Conservation (phyloP, 1,284 basidiomycete genomes). For the Ganoderma meredithae region DNA sequence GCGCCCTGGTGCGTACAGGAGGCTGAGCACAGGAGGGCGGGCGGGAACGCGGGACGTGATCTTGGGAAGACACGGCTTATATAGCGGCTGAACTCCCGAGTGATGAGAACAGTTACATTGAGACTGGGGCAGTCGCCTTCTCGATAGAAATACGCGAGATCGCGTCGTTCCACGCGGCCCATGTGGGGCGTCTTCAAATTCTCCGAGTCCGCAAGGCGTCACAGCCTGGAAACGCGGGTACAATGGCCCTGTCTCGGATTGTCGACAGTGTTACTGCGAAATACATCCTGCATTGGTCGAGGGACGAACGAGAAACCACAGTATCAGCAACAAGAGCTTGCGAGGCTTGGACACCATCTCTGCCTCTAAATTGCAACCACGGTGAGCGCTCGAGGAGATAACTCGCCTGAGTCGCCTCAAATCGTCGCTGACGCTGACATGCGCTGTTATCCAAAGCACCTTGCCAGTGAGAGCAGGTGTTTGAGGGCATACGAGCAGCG, state of each 20-base stretch:
- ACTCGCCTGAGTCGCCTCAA: too few species aligned
- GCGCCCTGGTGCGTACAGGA: neutral
- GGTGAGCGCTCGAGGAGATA: too few species aligned
- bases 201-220: neutral
- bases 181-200: constrained; percentile 8
- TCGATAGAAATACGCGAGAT: constrained; percentile 15
- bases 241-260: neutral
- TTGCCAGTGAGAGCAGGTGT: neutral
- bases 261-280: neutral
- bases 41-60: constrained; percentile 9
- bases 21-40: neutral
- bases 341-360: neutral
- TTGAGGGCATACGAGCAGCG: constrained; percentile 16
- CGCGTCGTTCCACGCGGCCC: constrained; percentile 4
- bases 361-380: too few species aligned
- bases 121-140: neutral
- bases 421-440: too few species aligned
- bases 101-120: constrained; percentile 20
- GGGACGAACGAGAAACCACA: neutral
- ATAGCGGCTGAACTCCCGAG: neutral
- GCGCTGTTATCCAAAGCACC: too few species aligned
- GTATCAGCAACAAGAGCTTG: neutral
- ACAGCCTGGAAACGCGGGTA: neutral
- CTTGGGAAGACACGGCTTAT: constrained; percentile 1
- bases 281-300: neutral